Evolutionary conservation across 1,284 basidiomycete genomes (phyloP).

Genomic region (Coniophora puteana): DNA sequence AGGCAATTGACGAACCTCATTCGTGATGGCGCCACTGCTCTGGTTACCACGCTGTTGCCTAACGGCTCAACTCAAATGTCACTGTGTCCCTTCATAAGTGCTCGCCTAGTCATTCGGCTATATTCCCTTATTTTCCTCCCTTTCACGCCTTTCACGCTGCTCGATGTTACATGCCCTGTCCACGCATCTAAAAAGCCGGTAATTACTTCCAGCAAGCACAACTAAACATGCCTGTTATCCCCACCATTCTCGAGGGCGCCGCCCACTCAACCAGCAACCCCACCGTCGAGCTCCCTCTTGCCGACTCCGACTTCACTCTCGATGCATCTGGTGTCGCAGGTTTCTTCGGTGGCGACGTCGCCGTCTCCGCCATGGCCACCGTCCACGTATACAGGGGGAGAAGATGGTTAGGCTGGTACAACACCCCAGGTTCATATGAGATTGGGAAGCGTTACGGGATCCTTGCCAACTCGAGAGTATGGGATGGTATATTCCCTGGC

Average conservation of each 20-base stretch:
- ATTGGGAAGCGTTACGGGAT: conserved; percentile 26
- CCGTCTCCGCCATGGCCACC: conserved; percentile 31
- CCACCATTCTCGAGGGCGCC: conserved; percentile 15
- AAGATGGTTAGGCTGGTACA: conserved; percentile 31
- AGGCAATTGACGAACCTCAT: too few species aligned
- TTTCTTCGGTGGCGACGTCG: conserved; percentile 31
- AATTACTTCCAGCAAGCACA: too few species aligned
- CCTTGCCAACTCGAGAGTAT: conserved; percentile 24
- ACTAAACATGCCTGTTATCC: conserved; percentile 12
- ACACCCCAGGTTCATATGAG: conserved; percentile 31
- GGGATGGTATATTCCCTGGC: conserved; percentile 27
- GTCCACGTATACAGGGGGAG: conserved; percentile 27
- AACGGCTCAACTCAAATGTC: too few species aligned
- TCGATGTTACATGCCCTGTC: too few species aligned
- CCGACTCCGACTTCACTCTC: conserved; percentile 18
- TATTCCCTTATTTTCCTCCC: too few species aligned
- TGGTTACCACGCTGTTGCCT: too few species aligned
- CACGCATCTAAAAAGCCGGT: too few species aligned
- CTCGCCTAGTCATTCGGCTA: too few species aligned
- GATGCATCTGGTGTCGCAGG: conserved; percentile 27
- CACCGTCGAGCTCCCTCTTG: conserved; percentile 11
- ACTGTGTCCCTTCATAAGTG: too few species aligned
- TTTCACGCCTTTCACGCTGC: too few species aligned
- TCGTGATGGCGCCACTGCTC: too few species aligned
- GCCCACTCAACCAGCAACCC: conserved; percentile 13